Base-by-base conservation (phyloP, 805 yeast species). In the Cyberlindnera sargentensis region DNA sequence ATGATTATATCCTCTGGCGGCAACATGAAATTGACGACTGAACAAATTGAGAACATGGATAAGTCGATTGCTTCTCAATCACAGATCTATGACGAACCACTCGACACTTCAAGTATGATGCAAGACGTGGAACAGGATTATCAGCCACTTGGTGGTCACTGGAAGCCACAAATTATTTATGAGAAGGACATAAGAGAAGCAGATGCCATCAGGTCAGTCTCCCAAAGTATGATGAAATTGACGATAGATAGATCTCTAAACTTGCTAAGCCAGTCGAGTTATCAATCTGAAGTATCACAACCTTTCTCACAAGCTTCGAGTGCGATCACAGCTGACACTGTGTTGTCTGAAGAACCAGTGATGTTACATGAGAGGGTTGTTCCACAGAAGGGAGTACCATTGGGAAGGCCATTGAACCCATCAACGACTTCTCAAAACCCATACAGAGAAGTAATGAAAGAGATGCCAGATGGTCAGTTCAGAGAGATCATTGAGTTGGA, bases 221-320 rank as follows among this genome's bases (percentile, higher is more conserved):
- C 30, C 9, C 30, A 28, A 6, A 28, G 30, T 7, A 28, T 28
- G 30, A 28, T 28, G 30, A 28, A 7, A 28, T 8, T 6, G 6
- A 33, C 11, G 6, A 33, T 15, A 23, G 34, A 10, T 20, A 33
- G 41, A 8, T 26, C 58, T 2, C 56, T 56, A 35, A 8, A 28
- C 30, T 28, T 46, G 11, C 6, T 47, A 26, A 52, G 58, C 34
- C 56, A 56, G 9, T 51, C 59, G 5, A 55, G 59, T 30, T 47
- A 57, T 33, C 55, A 53, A 10, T 51, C 61, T 9, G 57, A 46
- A 30, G 43, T 53, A 5, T 55, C 58, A 52, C 55, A 51, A 32
- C 51, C 50, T 10, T 57, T 54, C 41, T 50, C 56, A 15, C 39
- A 37, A 3, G 39, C 44, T 9, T 47, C 52, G 2, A 36, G 50